These are phyloP conservation scores for Sungouiozyma intestinalis DNA, from an alignment of 805 yeast genomes.

Conservation along the genomic window DNA sequence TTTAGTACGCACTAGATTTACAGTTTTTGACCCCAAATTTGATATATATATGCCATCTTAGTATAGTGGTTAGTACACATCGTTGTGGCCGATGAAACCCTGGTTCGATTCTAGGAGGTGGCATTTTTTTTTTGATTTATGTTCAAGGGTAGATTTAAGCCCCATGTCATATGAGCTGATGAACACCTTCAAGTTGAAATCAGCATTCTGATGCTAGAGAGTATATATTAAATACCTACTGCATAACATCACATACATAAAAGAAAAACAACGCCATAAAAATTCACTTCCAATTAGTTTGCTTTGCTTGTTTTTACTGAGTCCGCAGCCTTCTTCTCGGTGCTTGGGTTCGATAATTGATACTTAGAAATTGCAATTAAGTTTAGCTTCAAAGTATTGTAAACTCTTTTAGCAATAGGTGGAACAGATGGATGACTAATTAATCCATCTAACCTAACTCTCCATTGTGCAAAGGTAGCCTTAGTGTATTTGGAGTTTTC, in stretches of 20 bases:
- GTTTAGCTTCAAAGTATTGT: conserved; percentile 6
- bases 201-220: no score
- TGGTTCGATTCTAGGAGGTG: conserved; percentile 34
- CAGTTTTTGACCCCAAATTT: no score
- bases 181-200: no score
- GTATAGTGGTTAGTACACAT: conserved; percentile 34
- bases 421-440: conserved; percentile 46
- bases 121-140: conserved; percentile 13
- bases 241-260: no score
- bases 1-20: no score
- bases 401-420: conserved; percentile 33
- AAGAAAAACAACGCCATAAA: no score
- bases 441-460: conserved; percentile 52
- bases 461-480: conserved; percentile 55
- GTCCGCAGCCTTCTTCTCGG: conserved; percentile 1
- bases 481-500: conserved; percentile 69
- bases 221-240: no score
- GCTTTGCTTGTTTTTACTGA: conserved; percentile 2
- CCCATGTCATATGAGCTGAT: no score
- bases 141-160: no score
- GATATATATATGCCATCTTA: conserved; percentile 29
- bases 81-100: conserved; percentile 35
- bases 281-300: no score
- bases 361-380: conserved; percentile 8
- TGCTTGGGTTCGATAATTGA: conserved; percentile 6